Conservation (phyloP, 805 yeast genomes). For the Maudiozyma barnettii region DNA sequence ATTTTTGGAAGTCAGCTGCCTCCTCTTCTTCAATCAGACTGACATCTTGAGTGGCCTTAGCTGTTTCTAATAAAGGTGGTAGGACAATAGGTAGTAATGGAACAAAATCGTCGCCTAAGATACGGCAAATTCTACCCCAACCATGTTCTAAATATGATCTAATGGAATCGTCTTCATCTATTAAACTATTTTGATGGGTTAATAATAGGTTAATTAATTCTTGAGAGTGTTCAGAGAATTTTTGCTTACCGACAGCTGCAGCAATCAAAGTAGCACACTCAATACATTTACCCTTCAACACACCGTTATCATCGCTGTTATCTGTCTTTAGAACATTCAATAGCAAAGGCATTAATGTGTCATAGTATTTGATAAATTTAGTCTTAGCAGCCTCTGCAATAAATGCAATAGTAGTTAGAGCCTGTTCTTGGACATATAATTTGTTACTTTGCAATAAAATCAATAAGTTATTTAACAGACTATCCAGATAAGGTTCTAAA, state of each 20-base stretch:
- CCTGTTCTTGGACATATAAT: constrained; percentile 94
- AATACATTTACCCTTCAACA: constrained; percentile 83
- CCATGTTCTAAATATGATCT: constrained; percentile 83
- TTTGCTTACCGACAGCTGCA: constrained; percentile 87
- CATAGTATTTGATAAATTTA: constrained; percentile 84
- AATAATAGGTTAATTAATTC: constrained; percentile 67
- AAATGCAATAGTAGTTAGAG: constrained; percentile 89
- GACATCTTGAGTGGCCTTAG: constrained; percentile 83
- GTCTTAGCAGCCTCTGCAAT: constrained; percentile 94
- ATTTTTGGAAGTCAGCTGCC: constrained; percentile 72
- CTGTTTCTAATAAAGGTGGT: constrained; percentile 81
- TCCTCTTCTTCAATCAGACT: constrained; percentile 81
- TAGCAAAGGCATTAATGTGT: constrained; percentile 84
- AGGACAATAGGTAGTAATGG: constrained; percentile 77
- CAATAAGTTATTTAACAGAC: constrained; percentile 61
- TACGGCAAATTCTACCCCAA: constrained; percentile 88
- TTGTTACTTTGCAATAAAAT: constrained; percentile 75
- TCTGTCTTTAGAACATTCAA: constrained; percentile 71
- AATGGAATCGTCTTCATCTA: constrained; percentile 75
- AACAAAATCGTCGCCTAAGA: constrained; percentile 75
- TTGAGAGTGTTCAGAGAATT: constrained; percentile 64
- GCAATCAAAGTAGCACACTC: constrained; percentile 95
- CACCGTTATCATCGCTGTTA: constrained; percentile 65
- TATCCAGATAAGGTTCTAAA: constrained; percentile 88
- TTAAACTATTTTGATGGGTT: constrained; percentile 51